Percentiles rank a stretch among this genome's conserved stretches.
Evolutionary conservation across 2,329 filamentous ascomycete genomes (phyloP).

Genomic region (Epicoccum nigrum): DNA sequence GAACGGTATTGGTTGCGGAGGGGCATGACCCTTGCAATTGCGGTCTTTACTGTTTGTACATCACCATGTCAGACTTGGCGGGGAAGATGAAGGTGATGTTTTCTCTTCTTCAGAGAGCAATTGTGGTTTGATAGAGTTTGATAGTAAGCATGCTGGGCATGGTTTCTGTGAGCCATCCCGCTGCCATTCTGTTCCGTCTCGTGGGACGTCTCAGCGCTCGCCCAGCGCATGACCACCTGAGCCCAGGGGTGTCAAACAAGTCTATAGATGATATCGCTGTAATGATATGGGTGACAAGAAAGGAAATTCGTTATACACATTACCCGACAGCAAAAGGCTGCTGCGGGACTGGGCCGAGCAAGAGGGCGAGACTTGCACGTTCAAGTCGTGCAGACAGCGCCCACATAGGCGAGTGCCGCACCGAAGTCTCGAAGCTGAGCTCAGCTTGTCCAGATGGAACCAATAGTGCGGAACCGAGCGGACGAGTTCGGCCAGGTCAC

Average conservation of each 20-base stretch:
- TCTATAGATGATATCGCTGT: slow-evolving; percentile 12
- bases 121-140: not conserved
- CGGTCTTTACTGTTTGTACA: too few relatives aligned
- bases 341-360: not conserved
- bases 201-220: not conserved
- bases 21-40: too few relatives aligned
- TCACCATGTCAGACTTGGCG: too few relatives aligned
- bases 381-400: slow-evolving; percentile 12
- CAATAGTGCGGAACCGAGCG: slow-evolving; percentile 7
- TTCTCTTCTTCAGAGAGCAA: not conserved
- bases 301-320: not conserved
- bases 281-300: slow-evolving; percentile 6
- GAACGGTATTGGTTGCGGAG: too few relatives aligned
- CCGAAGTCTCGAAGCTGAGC: slow-evolving; percentile 4
- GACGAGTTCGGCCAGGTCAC: too few relatives aligned
- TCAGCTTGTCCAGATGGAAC: slow-evolving; percentile 4
- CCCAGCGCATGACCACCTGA: slow-evolving; percentile 1
- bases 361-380: not conserved
- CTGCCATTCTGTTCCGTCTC: not conserved
- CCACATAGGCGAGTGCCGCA: slow-evolving; percentile 1
- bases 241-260: slow-evolving; percentile 5
- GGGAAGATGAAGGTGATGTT: too few relatives aligned
- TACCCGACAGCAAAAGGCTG: not conserved
- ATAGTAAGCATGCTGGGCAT: not conserved
- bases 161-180: not conserved